Percentiles rank a stretch among this genome's conserved stretches.
Conservation (phyloP, 345 rosid genomes). For the Brassica rapa region DNA sequence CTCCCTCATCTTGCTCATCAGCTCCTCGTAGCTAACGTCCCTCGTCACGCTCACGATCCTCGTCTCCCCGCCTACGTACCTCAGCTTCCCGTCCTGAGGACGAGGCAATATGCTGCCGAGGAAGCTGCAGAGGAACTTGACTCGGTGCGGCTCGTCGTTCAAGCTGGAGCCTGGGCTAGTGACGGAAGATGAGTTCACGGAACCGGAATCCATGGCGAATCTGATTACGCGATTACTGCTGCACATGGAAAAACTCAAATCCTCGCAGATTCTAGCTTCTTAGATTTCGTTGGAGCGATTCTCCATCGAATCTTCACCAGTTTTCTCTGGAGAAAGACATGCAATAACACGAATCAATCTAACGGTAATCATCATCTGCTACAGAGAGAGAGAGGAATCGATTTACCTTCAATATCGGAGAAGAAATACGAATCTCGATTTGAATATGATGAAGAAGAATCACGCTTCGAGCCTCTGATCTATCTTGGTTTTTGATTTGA, state of each 20-base stretch:
- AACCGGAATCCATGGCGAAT: constrained; percentile 55
- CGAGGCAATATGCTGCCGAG: constrained; percentile 90
- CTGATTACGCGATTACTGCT: constrained; percentile 41
- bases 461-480: not conserved
- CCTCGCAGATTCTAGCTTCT: constrained; percentile 22
- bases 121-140: constrained; percentile 90
- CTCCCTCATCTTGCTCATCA: constrained; percentile 85
- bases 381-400: not conserved
- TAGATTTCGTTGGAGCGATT: constrained; percentile 28
- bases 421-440: not conserved
- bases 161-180: constrained; percentile 51
- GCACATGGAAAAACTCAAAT: constrained; percentile 52
- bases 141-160: constrained; percentile 68
- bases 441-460: constrained; percentile 12
- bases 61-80: constrained; percentile 97
- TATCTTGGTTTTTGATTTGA: constrained; percentile 21
- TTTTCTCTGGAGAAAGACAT: constrained; percentile 1
- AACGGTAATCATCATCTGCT: not conserved
- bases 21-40: constrained; percentile 71
- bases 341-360: constrained; percentile 20
- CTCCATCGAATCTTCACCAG: constrained; percentile 39
- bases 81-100: constrained; percentile 90
- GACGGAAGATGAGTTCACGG: constrained; percentile 42
- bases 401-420: constrained; percentile 18
- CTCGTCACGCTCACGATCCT: constrained; percentile 73